A percentile compares a stretch with the other conserved stretches of the same genome.
These are phyloP conservation scores for Candida sp. DNA, from an alignment of 1,139 yeast genomes.

Conservation along the genomic window DNA sequence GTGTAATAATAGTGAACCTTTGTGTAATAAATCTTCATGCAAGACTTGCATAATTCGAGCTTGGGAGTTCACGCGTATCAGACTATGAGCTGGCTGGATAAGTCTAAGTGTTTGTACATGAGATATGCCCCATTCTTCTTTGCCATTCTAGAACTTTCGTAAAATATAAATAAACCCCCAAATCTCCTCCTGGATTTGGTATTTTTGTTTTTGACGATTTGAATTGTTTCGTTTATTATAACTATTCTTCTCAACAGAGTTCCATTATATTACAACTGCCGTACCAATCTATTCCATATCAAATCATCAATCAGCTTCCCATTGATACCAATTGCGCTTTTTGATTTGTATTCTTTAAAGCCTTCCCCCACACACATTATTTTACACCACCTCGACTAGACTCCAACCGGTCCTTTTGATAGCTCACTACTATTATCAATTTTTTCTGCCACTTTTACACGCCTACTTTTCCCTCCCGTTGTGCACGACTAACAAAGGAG, in stretches of 20 bases:
- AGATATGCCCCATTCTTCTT: too few species aligned
- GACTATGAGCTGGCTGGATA: too few species aligned
- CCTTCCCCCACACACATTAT: too few species aligned
- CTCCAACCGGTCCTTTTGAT: not conserved
- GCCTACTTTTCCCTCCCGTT: not conserved
- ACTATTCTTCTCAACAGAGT: not conserved
- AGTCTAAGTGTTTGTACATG: too few species aligned
- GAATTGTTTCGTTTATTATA: not conserved
- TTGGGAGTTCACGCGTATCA: too few species aligned
- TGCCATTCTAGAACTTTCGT: conserved; percentile 7
- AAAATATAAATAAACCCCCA: not conserved
- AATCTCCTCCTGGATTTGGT: not conserved
- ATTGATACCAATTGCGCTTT: not conserved
- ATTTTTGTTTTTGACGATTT: not conserved
- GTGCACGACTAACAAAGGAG: not conserved
- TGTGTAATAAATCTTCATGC: too few species aligned
- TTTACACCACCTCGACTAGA: not conserved
- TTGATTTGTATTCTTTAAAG: not conserved
- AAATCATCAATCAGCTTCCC: not conserved
- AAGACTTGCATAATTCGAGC: too few species aligned
- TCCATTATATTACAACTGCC: not conserved
- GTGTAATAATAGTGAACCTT: too few species aligned
- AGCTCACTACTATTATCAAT: too few species aligned
- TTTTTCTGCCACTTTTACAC: not conserved
- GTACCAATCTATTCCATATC: not conserved